Conservation (phyloP, 2,329 filamentous ascomycete genomes). For the Lizonia empirigonia region DNA sequence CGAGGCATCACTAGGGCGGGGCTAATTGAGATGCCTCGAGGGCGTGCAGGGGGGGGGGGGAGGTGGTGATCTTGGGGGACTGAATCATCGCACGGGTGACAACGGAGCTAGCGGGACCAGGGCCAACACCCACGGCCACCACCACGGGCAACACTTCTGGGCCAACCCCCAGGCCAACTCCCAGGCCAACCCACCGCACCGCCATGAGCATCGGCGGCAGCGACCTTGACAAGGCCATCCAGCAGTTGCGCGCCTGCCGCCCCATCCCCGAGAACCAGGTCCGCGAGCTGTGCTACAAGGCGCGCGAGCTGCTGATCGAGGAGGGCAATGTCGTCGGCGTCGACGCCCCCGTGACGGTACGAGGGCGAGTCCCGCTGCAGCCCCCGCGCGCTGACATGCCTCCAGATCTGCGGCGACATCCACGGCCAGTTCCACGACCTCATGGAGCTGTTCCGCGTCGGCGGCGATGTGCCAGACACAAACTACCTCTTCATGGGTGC, state of each 20-base stretch:
- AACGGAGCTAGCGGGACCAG: conserved; percentile 4
- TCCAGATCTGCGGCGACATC: conserved; percentile 77
- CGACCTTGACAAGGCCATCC: conserved; percentile 73
- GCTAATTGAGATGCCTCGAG: conserved; percentile 43
- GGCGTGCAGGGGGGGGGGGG: conserved; percentile 19
- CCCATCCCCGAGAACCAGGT: conserved; percentile 96
- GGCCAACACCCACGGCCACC: no score
- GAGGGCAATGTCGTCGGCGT: conserved; percentile 97
- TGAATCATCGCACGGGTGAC: neutral
- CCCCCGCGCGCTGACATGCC: neutral
- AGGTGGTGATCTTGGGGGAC: conserved; percentile 36
- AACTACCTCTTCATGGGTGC: conserved; percentile 96
- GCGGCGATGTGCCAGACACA: conserved; percentile 91
- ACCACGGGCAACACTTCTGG: neutral
- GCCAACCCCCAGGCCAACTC: neutral
- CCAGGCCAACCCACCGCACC: neutral
- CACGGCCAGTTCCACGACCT: conserved; percentile 96
- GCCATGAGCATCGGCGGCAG: conserved; percentile 68
- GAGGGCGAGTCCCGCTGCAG: conserved; percentile 23
- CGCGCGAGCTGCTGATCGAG: conserved; percentile 92
- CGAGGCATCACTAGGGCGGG: conserved; percentile 40
- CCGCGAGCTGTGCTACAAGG: conserved; percentile 95
- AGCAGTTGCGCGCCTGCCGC: conserved; percentile 91
- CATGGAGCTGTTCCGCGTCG: conserved; percentile 95
- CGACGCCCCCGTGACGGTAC: conserved; percentile 88